Evolutionary conservation across 177 flowering plant genomes (phyloP), one percentile per base, ranked within the genome.

Genomic region (Telopea speciosissima): DNA sequence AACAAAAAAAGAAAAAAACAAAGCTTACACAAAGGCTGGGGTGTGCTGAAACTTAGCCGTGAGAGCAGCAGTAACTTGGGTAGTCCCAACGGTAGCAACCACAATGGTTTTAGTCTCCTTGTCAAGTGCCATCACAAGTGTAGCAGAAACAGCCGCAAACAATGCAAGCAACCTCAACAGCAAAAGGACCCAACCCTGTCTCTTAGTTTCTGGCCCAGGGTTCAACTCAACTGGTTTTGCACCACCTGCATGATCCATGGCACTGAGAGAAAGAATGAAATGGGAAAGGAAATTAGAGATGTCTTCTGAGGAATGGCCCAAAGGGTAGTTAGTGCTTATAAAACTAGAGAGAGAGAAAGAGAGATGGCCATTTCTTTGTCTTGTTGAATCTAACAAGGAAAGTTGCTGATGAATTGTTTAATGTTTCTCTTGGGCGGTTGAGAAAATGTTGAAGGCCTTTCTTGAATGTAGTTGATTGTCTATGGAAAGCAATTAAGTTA

Each of bases 21-120:
- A 49, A 72, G 66, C 90, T 76, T 81, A 90, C 97, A 92, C 86
- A 74, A 81, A 81, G 8, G 97, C 93, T n/a, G 94, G 94, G 10
- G 88, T 88, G 25, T 90, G 78, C 14, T 88, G 86, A 74, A 92
- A 92, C 84, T 90, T 88, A 77, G 97, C 94, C 0, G 76, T 77
- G 73, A 90, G 65, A 56, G 80, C 81, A 68, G 76, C 88, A 7
- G n/a, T 79, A 0, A 92, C 68, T 1, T 91, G 88, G 25, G 71
- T 78, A 24, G 54, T 89, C 5, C 94, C 94, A 63, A 86, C 66
- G 11, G 85, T 79, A 24, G 87, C 92, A 65, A 92, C 85, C 8
- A 84, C 85, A 26, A 86, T 21, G 16, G 87, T 74, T 66, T 81
- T 86, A 63, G 86, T 86, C 65, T 92, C 78, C 73, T 86, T 88